Evolutionary conservation across 306 rosid genomes (phyloP).

Genomic region (Trifolium fragiferum): DNA sequence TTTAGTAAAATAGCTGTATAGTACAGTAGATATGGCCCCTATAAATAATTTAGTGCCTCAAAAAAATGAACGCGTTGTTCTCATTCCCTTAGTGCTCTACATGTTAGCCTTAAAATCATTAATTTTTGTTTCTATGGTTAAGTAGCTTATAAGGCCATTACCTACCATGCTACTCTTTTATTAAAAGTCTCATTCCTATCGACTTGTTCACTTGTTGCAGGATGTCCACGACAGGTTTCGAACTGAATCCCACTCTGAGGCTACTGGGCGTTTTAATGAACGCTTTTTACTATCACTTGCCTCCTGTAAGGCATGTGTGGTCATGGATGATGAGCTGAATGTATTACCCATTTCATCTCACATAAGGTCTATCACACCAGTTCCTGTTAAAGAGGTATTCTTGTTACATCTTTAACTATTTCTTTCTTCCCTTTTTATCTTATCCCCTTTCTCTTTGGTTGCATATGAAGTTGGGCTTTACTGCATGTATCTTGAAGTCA

Average conservation of each 20-base stretch:
- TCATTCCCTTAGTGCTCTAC: constrained; percentile 28
- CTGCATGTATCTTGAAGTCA: constrained; percentile 19
- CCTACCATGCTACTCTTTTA: constrained; percentile 21
- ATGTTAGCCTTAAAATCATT: constrained; percentile 1
- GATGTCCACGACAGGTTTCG: constrained; percentile 94
- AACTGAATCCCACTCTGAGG: constrained; percentile 89
- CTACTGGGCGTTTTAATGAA: constrained; percentile 89
- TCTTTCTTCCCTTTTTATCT: not conserved
- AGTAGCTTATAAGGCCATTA: not conserved
- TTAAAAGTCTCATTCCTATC: constrained; percentile 28
- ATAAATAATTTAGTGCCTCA: constrained; percentile 16
- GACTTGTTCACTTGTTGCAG: constrained; percentile 55
- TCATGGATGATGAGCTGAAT: constrained; percentile 94
- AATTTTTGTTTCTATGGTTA: constrained; percentile 2
- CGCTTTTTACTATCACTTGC: constrained; percentile 92
- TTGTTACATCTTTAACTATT: constrained; percentile 32
- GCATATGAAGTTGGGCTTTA: not conserved
- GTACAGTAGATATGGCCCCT: not conserved
- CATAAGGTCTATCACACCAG: constrained; percentile 70
- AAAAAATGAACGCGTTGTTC: constrained; percentile 22
- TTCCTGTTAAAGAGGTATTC: constrained; percentile 77
- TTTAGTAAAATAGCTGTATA: constrained; percentile 18
- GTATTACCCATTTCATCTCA: constrained; percentile 92
- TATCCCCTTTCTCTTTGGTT: not conserved
- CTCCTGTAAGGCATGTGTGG: constrained; percentile 83